Base-by-base conservation (phyloP, 2,329 filamentous ascomycete genomes). In the Lachnellula subtilissima region DNA sequence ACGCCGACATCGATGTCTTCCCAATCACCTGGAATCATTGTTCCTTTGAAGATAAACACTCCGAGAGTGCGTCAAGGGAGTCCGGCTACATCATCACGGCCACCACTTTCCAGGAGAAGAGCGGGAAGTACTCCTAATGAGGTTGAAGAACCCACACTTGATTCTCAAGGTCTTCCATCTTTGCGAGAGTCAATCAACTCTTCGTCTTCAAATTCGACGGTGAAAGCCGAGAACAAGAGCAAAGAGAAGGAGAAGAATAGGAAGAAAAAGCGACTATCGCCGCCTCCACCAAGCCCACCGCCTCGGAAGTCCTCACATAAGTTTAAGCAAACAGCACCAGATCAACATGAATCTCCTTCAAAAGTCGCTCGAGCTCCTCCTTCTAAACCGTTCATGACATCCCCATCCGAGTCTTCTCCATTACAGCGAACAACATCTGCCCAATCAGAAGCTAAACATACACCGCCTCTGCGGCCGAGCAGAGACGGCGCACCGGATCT, bases 1-100 rank as follows among this genome's bases (percentile, higher is more conserved):
- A 91, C 88, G 3, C 88, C 88, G 6, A 91, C 87, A 4, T 91
- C 88, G 9, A 85, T 88, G 60, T 87, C 85, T 7, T 91, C 88
- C 1, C 86, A 87, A 64, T 91, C 87, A 15, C 86, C 88, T 3
- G 80, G 82, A 3, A 70, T 86, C 4, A 72, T 83, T 69, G 59
- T 76, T 72, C 59, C 76, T 68, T 62, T 77, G 14, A 69, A 67
- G 36, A 45, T 60, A 17, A 63, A 70, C 25, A 72, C 74, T 50
- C 70, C 75, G n/a, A 78, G 78, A 48, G 48, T 67, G 48, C 78
- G 78, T 63, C 81, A 84, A 69, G 73, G 72, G 53, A 86, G 82
- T 65, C 83, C 79, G 48, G 74, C 77, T 48, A 71, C 78, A 57
- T 81, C 75, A 39, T 49, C 42, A 50, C 76, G 83, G 58, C 84